These are phyloP conservation scores for Aristolochia contorta DNA, from an alignment of 164 flowering plant genomes.

Conservation along the genomic window DNA sequence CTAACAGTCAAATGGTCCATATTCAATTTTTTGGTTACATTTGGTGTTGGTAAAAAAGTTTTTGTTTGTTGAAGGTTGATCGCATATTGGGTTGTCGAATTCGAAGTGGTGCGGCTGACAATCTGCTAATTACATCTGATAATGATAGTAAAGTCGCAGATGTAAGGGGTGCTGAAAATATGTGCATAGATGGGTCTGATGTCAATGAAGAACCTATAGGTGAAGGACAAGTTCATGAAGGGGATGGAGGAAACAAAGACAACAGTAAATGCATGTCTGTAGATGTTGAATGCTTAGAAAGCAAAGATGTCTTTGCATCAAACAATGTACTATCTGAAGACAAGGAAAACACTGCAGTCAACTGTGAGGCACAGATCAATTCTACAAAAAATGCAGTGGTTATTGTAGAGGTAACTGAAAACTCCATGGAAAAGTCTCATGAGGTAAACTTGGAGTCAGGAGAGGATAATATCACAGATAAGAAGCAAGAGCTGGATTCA, in stretches of 20 bases:
- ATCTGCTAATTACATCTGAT: slow-evolving; percentile 2
- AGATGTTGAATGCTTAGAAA: no score
- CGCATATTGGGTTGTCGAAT: slow-evolving; percentile 86
- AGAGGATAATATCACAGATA: slow-evolving; percentile 10
- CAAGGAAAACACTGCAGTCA: no score
- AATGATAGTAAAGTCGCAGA: slow-evolving; percentile 19
- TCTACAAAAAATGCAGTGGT: slow-evolving; percentile 15
- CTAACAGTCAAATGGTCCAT: no score
- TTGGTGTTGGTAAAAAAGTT: background rate
- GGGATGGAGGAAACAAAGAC: slow-evolving; percentile 20
- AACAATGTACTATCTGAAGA: no score
- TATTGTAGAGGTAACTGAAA: slow-evolving; percentile 17
- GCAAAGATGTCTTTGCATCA: no score
- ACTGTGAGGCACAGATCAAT: background rate
- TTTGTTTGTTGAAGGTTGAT: slow-evolving; percentile 53
- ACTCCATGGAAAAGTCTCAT: slow-evolving; percentile 10
- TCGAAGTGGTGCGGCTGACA: slow-evolving; percentile 19
- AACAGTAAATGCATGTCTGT: background rate
- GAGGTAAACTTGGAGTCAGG: background rate
- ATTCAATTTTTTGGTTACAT: no score
- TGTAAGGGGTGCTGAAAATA: slow-evolving; percentile 19
- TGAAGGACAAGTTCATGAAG: slow-evolving; percentile 18
- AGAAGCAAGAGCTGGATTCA: slow-evolving; percentile 3
- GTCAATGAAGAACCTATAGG: background rate
- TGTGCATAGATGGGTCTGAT: slow-evolving; percentile 7